Percentiles rank a stretch among this genome's conserved stretches.
Conservation (phyloP, 2,329 filamentous ascomycete species). For the Mycosphaerella arachidis region DNA sequence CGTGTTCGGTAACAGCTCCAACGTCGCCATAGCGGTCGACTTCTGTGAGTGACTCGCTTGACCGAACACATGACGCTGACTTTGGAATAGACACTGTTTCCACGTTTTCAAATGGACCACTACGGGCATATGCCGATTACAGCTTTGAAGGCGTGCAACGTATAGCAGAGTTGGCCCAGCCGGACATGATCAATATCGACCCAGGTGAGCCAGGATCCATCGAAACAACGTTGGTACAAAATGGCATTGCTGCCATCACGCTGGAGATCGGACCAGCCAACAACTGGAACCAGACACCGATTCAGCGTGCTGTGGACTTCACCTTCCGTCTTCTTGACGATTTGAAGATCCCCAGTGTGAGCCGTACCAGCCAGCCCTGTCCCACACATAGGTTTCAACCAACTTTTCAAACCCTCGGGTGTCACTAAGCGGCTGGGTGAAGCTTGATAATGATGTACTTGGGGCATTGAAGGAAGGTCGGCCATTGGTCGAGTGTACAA, state of each 20-base stretch:
- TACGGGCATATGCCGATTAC: conserved; percentile 40
- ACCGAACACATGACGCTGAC: background rate
- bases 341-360: conserved; percentile 20
- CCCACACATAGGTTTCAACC: conserved; percentile 29
- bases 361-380: conserved; percentile 7
- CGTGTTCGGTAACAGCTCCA: conserved; percentile 36
- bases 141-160: conserved; percentile 36
- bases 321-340: conserved; percentile 30
- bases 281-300: conserved; percentile 35
- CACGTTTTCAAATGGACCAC: conserved; percentile 35
- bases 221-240: conserved; percentile 37
- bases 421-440: conserved; percentile 28
- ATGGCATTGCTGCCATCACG: conserved; percentile 36
- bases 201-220: conserved; percentile 37
- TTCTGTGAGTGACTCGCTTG: conserved; percentile 12
- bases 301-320: conserved; percentile 33
- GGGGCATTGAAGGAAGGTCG: conserved; percentile 35
- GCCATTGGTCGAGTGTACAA: conserved; percentile 35
- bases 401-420: conserved; percentile 30
- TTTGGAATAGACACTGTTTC: conserved; percentile 30
- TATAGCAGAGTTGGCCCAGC: conserved; percentile 37
- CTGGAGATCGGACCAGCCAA: conserved; percentile 39
- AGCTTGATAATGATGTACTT: conserved; percentile 30
- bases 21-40: conserved; percentile 39
- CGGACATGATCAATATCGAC: conserved; percentile 39